Percentiles rank a stretch among this genome's conserved stretches.
Conservation (phyloP, 2,329 filamentous ascomycete genomes). For the Ceratocystis papillata region DNA sequence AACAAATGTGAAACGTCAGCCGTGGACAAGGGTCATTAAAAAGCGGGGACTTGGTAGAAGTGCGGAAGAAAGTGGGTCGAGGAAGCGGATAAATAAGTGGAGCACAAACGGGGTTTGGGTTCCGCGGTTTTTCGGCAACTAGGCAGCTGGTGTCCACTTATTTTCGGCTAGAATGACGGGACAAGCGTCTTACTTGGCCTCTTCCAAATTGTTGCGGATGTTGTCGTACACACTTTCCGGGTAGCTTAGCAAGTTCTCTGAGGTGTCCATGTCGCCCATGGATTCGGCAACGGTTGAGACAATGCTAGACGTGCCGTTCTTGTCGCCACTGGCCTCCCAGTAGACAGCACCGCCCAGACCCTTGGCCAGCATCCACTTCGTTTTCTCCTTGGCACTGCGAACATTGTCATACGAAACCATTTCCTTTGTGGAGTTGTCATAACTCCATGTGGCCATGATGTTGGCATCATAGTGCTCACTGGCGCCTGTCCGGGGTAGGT, state of each 20-base stretch:
- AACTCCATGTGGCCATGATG: slow-evolving; percentile 58
- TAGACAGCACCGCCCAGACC: slow-evolving; percentile 67
- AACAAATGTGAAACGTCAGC: neutral
- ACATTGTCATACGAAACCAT: slow-evolving; percentile 63
- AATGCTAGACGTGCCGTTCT: slow-evolving; percentile 43
- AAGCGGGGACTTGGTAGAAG: too few species aligned
- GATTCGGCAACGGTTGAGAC: slow-evolving; percentile 41
- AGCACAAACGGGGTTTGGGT: too few species aligned
- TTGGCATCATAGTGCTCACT: slow-evolving; percentile 46
- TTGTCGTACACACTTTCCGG: slow-evolving; percentile 50
- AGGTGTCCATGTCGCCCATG: slow-evolving; percentile 41
- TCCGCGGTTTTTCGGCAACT: too few species aligned
- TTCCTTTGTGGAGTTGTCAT: slow-evolving; percentile 46
- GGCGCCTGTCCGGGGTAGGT: slow-evolving; percentile 52
- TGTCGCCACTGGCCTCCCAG: slow-evolving; percentile 71
- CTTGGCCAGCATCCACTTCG: slow-evolving; percentile 47
- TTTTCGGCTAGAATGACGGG: neutral
- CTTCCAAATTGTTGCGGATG: slow-evolving; percentile 35
- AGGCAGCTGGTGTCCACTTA: too few species aligned
- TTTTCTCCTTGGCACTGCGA: slow-evolving; percentile 49
- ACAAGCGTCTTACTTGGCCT: slow-evolving; percentile 15
- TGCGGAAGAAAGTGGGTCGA: too few species aligned
- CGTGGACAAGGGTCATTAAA: neutral
- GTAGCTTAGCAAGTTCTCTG: slow-evolving; percentile 44
- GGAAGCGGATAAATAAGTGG: too few species aligned